phyloP scores from a whole-genome alignment of 345 rosid genomes.

The Rhizophora apiculata region DNA sequence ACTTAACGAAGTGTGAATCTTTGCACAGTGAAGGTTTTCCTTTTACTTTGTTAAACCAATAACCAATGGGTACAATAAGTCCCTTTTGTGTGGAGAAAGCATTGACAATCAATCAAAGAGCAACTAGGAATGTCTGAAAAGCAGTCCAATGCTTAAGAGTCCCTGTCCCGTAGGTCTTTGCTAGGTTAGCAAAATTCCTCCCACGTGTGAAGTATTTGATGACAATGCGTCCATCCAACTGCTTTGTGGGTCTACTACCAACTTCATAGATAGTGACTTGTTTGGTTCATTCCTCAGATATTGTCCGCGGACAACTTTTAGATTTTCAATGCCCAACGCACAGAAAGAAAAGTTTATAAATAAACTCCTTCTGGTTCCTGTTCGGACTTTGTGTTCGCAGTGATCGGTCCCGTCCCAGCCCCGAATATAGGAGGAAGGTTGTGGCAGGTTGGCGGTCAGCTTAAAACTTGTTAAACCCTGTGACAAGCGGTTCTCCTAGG shows the following conservation, averaged over 20 bases:
- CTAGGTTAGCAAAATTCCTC: conserved; percentile 11
- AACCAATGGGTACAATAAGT: not conserved
- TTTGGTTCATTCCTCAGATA: not conserved
- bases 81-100: not conserved
- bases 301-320: not conserved
- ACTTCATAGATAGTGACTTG: conserved; percentile 22
- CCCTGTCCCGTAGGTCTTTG: conserved; percentile 7
- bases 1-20: conserved; percentile 16
- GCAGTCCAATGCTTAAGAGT: conserved; percentile 36
- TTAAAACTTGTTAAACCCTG: too few relatives aligned
- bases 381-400: too few relatives aligned
- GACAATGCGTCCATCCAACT: conserved; percentile 12
- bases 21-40: conserved; percentile 1
- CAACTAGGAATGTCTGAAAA: conserved; percentile 28
- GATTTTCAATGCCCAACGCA: too few relatives aligned
- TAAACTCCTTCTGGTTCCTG: too few relatives aligned
- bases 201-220: conserved; percentile 26
- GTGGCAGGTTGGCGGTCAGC: too few relatives aligned
- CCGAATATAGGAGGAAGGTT: too few relatives aligned
- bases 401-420: too few relatives aligned
- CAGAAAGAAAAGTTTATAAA: too few relatives aligned
- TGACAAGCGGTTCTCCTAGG: too few relatives aligned
- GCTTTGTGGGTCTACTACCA: conserved; percentile 22
- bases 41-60: not conserved
- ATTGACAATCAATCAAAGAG: not conserved